Evolutionary conservation across 2,329 filamentous ascomycete species (phyloP).

Genomic region (Penicillium expansum): DNA sequence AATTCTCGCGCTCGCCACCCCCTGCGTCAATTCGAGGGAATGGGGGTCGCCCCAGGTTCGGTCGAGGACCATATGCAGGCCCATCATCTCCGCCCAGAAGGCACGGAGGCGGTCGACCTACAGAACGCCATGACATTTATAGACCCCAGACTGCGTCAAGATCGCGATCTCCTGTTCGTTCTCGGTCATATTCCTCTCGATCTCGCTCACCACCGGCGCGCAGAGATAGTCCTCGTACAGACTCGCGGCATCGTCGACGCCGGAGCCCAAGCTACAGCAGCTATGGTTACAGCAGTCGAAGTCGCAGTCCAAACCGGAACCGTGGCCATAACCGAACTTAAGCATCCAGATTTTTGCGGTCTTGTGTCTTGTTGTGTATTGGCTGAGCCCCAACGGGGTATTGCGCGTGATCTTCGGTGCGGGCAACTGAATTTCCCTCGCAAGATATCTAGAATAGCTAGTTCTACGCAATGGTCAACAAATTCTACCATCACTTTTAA

Average conservation of each 20-base stretch:
- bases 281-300: constrained; percentile 59
- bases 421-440: neutral
- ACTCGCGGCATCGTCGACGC: constrained; percentile 45
- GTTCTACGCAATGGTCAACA: neutral
- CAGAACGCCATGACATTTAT: constrained; percentile 56
- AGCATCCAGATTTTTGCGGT: neutral
- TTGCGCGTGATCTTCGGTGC: neutral
- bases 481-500: neutral
- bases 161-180: constrained; percentile 40
- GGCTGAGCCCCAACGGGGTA: neutral
- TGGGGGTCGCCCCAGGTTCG: constrained; percentile 49
- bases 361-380: neutral
- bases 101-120: constrained; percentile 38
- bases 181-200: constrained; percentile 40
- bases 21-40: constrained; percentile 62
- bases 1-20: constrained; percentile 77
- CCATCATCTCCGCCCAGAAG: constrained; percentile 37
- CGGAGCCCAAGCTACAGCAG: constrained; percentile 63
- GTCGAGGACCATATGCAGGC: constrained; percentile 28
- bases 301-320: constrained; percentile 51
- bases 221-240: constrained; percentile 32
- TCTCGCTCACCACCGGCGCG: constrained; percentile 44
- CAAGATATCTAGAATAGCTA: neutral
- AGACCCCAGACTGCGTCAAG: constrained; percentile 59
- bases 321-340: constrained; percentile 34